phyloP scores from a whole-genome alignment of 2,329 filamentous ascomycete genomes.

The Phyllosticta citrichinensis region DNA sequence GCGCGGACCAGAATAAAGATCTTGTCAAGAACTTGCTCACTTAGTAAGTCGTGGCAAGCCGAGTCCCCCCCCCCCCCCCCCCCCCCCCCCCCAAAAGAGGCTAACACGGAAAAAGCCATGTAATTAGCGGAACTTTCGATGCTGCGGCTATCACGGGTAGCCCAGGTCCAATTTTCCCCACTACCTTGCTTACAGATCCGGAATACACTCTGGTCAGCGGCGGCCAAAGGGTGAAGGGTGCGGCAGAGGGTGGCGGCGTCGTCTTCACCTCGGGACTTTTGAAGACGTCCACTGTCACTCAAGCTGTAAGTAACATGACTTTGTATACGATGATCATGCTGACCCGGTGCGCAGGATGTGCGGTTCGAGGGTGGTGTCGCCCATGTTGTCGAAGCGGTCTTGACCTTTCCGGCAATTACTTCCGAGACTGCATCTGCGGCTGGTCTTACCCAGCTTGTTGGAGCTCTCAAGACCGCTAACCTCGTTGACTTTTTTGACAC shows the following conservation, averaged over 20 bases:
- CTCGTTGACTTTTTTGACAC: constrained; percentile 33
- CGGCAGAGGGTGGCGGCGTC: constrained; percentile 32
- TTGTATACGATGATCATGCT: background rate
- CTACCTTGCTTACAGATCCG: constrained; percentile 40
- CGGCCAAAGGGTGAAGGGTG: constrained; percentile 47
- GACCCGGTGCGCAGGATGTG: constrained; percentile 22
- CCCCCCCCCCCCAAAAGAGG: too few species aligned
- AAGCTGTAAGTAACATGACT: constrained; percentile 32
- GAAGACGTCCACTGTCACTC: constrained; percentile 38
- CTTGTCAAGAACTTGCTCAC: constrained; percentile 30
- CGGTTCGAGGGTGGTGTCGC: constrained; percentile 37
- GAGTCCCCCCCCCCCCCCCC: too few species aligned
- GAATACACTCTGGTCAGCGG: constrained; percentile 49
- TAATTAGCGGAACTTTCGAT: constrained; percentile 43
- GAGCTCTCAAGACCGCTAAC: constrained; percentile 30
- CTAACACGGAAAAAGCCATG: constrained; percentile 28
- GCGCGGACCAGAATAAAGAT: constrained; percentile 29
- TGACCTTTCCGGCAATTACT: constrained; percentile 29
- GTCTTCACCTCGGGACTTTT: constrained; percentile 45
- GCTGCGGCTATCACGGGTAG: constrained; percentile 28
- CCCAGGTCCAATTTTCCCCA: constrained; percentile 31
- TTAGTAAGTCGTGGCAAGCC: constrained; percentile 26
- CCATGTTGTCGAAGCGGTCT: constrained; percentile 36
- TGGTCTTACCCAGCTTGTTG: constrained; percentile 31
- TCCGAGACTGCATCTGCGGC: constrained; percentile 23